phyloP scores from a whole-genome alignment of 345 rosid species.

The Alliaria petiolata region DNA sequence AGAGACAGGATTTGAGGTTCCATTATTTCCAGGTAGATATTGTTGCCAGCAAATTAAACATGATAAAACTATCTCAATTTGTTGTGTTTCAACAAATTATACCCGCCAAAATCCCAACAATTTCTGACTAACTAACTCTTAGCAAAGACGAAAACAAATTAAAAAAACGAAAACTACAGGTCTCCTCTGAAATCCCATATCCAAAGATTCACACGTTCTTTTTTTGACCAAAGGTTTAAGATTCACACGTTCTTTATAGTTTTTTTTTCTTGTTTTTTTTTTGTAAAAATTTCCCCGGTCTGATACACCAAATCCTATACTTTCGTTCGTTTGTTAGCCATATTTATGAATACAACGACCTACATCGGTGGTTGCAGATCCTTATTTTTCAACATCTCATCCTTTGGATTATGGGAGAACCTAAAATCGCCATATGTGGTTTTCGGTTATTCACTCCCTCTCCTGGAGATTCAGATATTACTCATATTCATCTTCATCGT shows the following conservation, averaged over 20 bases:
- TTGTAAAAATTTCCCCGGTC: neutral
- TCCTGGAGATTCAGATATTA: slow-evolving; percentile 17
- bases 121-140: neutral
- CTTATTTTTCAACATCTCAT: slow-evolving; percentile 8
- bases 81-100: neutral
- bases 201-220: neutral
- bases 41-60: neutral
- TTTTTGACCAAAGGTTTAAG: too few species aligned
- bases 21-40: neutral
- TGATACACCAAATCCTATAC: neutral
- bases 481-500: neutral
- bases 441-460: slow-evolving; percentile 22
- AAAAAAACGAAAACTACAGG: neutral
- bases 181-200: neutral
- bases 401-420: slow-evolving; percentile 18
- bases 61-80: neutral
- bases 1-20: neutral
- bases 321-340: neutral
- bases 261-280: neutral
- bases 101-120: neutral
- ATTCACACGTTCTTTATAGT: neutral
- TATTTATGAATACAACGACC: slow-evolving; percentile 19
- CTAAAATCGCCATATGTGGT: neutral
- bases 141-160: neutral
- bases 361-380: neutral